phyloP scores from a whole-genome alignment of 2,329 filamentous ascomycete genomes.

The Trichoderma pleuroti region DNA sequence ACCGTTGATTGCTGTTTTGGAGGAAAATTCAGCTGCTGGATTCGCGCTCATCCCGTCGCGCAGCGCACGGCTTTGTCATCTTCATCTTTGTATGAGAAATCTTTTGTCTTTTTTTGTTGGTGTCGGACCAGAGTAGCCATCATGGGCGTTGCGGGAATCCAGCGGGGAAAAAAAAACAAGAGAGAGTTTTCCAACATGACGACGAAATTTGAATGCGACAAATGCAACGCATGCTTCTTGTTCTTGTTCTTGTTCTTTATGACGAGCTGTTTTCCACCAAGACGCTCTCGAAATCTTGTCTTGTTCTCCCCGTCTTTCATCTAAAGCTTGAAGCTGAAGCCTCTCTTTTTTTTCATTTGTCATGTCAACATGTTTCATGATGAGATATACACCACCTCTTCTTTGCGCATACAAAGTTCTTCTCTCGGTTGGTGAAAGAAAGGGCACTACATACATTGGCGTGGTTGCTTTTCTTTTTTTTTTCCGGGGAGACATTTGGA shows the following conservation, averaged over 20 bases:
- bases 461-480: neutral
- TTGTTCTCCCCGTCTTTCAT: neutral
- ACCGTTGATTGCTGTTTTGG: conserved; percentile 13
- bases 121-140: neutral
- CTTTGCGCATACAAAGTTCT: neutral
- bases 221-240: conserved; percentile 2
- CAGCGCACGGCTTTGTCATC: neutral
- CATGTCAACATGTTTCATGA: conserved; percentile 12
- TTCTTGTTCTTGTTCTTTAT: neutral
- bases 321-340: neutral
- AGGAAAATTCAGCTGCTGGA: conserved; percentile 7
- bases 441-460: neutral
- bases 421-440: neutral
- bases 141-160: conserved; percentile 8
- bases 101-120: neutral
- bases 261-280: neutral
- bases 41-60: conserved; percentile 2
- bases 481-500: neutral
- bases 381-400: conserved; percentile 9
- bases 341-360: conserved; percentile 1
- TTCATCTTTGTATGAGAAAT: neutral
- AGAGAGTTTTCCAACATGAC: conserved; percentile 1
- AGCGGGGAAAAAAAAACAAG: neutral
- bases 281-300: neutral
- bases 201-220: neutral